Evolutionary conservation across 225 moss, liverwort and hornwort species (phyloP).

Genomic region (Polytrichum formosum): DNA sequence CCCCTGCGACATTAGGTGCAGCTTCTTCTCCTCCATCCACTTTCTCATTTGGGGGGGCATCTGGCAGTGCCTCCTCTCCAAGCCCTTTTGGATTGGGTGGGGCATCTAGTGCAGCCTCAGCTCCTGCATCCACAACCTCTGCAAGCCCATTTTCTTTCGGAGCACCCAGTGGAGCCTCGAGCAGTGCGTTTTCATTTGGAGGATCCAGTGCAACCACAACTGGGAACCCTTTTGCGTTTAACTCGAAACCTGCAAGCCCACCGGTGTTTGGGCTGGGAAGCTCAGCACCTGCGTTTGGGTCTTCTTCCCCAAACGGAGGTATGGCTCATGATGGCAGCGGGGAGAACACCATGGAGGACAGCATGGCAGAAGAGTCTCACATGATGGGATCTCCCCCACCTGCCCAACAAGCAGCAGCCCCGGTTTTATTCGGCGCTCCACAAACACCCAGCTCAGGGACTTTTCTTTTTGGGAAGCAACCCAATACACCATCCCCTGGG

Average conservation of each 20-base stretch:
- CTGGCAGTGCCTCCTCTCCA: constrained; percentile 20
- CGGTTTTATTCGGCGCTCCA: constrained; percentile 27
- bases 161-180: constrained; percentile 25
- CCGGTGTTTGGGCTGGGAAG: constrained; percentile 37
- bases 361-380: constrained; percentile 63
- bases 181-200: constrained; percentile 15
- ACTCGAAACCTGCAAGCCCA: constrained; percentile 35
- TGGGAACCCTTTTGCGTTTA: constrained; percentile 40
- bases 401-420: constrained; percentile 20
- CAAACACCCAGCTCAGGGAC: constrained; percentile 34
- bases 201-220: constrained; percentile 20
- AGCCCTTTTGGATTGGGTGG: constrained; percentile 34
- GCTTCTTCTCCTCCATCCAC: constrained; percentile 33
- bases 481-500: constrained; percentile 39
- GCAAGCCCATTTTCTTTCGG: constrained; percentile 55
- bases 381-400: constrained; percentile 50
- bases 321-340: constrained; percentile 35
- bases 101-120: constrained; percentile 38
- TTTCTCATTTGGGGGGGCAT: constrained; percentile 44
- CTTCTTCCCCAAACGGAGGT: constrained; percentile 43
- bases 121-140: constrained; percentile 23
- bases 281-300: constrained; percentile 36
- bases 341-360: constrained; percentile 50
- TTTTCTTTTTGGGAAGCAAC: constrained; percentile 32
- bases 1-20: constrained; percentile 15